Conservation (phyloP, 805 yeast species). For the Hanseniaspora mollemarum region DNA sequence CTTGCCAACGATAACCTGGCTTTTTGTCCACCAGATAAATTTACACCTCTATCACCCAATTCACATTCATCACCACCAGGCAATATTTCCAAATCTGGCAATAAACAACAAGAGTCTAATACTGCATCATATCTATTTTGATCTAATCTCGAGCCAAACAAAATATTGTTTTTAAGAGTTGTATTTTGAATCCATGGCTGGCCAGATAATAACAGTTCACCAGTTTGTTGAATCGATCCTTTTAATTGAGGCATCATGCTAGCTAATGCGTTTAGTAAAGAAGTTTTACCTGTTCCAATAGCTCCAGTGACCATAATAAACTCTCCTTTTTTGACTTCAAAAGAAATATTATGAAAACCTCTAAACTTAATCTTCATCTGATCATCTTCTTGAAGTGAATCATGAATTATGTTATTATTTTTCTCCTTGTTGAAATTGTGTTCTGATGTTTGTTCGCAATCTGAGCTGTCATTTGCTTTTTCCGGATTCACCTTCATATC, state of each 20-base stretch:
- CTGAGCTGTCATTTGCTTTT: not conserved
- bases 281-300: slow-evolving; percentile 69
- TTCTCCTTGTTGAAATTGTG: not conserved
- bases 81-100: slow-evolving; percentile 45
- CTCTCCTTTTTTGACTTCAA: slow-evolving; percentile 46
- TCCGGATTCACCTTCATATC: not conserved
- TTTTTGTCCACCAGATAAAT: slow-evolving; percentile 70
- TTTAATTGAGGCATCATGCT: slow-evolving; percentile 48
- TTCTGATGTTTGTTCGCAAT: slow-evolving; percentile 1
- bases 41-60: slow-evolving; percentile 68
- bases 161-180: slow-evolving; percentile 55
- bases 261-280: slow-evolving; percentile 52
- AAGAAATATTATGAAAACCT: slow-evolving; percentile 38
- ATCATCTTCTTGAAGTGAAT: not conserved
- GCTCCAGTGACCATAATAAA: slow-evolving; percentile 64
- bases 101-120: slow-evolving; percentile 48
- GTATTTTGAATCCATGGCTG: slow-evolving; percentile 70
- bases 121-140: slow-evolving; percentile 41
- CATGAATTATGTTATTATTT: not conserved
- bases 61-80: slow-evolving; percentile 61
- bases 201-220: slow-evolving; percentile 39
- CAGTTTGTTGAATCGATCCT: slow-evolving; percentile 42
- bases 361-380: slow-evolving; percentile 28
- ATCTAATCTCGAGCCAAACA: slow-evolving; percentile 46
- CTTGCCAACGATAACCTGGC: slow-evolving; percentile 62